A percentile compares a stretch with the other conserved stretches of the same genome.
Conservation (phyloP, 306 rosid species). For the Prunus mongolica region DNA sequence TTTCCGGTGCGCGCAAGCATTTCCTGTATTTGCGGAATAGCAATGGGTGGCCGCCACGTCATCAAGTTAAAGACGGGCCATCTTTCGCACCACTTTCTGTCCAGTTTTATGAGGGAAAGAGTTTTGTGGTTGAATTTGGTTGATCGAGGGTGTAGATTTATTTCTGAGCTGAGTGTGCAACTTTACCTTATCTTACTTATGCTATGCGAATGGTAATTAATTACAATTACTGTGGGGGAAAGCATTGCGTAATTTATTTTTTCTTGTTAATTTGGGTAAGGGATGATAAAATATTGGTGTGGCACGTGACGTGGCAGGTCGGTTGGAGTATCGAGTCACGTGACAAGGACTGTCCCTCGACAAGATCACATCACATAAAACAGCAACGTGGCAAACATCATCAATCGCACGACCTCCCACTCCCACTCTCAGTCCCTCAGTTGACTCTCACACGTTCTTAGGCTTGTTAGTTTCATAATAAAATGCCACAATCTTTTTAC, state of each 20-base stretch:
- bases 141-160: neutral
- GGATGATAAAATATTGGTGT: neutral
- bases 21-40: neutral
- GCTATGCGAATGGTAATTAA: neutral
- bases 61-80: neutral
- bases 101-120: neutral
- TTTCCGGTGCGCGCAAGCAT: neutral
- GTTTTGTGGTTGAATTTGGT: neutral
- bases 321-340: constrained; percentile 5
- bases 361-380: neutral
- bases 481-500: too few species aligned
- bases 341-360: neutral
- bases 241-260: neutral
- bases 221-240: neutral
- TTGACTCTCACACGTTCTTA: neutral
- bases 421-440: neutral
- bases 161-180: neutral
- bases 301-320: constrained; percentile 20
- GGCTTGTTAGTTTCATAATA: too few species aligned
- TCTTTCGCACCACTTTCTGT: neutral
- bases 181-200: neutral
- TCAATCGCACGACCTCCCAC: neutral
- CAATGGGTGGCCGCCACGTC: neutral
- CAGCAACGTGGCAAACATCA: neutral
- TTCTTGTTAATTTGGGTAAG: too few species aligned